Base-by-base conservation (phyloP, 176 grass and related monocot genomes). In the Lolium multiflorum region DNA sequence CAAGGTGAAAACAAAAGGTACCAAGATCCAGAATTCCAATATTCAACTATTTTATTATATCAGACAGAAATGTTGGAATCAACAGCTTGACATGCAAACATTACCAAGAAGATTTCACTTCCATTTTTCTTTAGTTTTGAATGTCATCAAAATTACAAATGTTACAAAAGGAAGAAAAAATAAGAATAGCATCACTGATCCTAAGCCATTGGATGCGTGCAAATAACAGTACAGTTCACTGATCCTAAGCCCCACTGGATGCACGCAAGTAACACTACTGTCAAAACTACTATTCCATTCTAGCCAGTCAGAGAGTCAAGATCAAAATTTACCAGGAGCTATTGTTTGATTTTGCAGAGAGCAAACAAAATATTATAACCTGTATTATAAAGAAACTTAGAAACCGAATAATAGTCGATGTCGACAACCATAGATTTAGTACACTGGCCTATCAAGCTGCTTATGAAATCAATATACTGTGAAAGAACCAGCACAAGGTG, bases 261-360 rank as follows among this genome's bases (percentile, higher is more conserved):
- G 66, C 35, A 20, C 66, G 7, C 35, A 71, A 66, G 28, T 69
- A 48, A 16, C 31, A 70, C 11, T 70, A 70, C 7, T 70, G 10
- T 15, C 39, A 25, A 83, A 57, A 37, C n/a, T 83, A 43, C 41
- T 72, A 72, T 48, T 83, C 44, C 37, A 31, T 83, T 67, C 18
- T 84, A 54, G 44, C 46, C 56, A 79, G 35, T 73, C 28, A 76
- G 17, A 76, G 17, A 38, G 43, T 63, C 11, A 4, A 71, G 16
- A 73, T 73, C 4, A 2, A 64, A 78, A 28, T 63, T 74, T 15
- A 46, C 54, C 65, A 83, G 39, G 51, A n/a, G 44, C 67, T 50
- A 78, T 38, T 58, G 56, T 78, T 83, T 50, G 81, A 51, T 74
- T 41, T 59, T 49, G 67, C 13, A 68, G 81, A 62, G 63, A 71